Evolutionary conservation across 176 grass and related monocot species (phyloP).

Genomic region (Hordeum marinum): DNA sequence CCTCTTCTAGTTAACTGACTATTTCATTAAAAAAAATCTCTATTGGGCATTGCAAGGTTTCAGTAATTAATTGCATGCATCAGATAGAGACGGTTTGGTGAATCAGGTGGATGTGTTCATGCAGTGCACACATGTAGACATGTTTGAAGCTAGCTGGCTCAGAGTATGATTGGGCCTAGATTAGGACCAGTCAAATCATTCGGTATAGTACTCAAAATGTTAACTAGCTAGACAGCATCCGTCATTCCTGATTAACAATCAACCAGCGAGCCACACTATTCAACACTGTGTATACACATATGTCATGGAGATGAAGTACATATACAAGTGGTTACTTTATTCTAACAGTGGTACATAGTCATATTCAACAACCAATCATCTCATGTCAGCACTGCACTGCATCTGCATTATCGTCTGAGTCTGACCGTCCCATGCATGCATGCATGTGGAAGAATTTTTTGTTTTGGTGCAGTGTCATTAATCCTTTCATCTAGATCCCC

Average conservation of each 20-base stretch:
- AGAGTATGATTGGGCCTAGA: not conserved
- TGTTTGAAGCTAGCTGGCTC: not conserved
- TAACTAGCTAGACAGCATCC: not conserved
- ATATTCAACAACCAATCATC: slow-evolving; percentile 9
- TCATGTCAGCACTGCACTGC: not conserved
- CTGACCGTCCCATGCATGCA: not conserved
- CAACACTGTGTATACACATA: not conserved
- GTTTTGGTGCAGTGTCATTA: not conserved
- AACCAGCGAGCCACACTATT: not conserved
- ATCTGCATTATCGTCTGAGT: not conserved
- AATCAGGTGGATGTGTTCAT: not conserved
- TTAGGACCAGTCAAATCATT: slow-evolving; percentile 10
- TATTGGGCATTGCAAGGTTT: slow-evolving; percentile 17
- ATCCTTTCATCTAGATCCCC: not conserved
- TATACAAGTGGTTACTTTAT: not conserved
- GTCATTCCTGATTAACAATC: not conserved
- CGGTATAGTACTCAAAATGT: too few species aligned
- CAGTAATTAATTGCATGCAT: not conserved
- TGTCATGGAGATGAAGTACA: not conserved
- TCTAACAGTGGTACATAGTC: not conserved
- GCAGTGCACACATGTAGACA: not conserved
- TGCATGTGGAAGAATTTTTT: not conserved
- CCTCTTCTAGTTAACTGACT: not conserved
- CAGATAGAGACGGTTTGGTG: not conserved
- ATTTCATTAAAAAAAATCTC: not conserved